These are phyloP conservation scores for Chaetomium tenue DNA, from an alignment of 495 filamentous ascomycete genomes.

Conservation along the genomic window DNA sequence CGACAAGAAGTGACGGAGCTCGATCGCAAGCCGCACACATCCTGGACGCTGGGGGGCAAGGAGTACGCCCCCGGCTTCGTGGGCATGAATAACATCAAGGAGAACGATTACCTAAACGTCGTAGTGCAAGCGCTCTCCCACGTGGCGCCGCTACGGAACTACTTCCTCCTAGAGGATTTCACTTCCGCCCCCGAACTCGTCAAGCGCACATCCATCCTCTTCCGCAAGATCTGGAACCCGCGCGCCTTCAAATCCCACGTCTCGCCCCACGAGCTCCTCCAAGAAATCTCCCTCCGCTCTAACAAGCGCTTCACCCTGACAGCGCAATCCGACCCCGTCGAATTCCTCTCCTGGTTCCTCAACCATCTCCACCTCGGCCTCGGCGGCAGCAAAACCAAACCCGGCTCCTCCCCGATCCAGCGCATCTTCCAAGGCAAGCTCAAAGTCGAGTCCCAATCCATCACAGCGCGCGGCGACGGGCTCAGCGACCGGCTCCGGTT, in stretches of 20 bases:
- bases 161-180: conserved; percentile 81
- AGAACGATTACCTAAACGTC: conserved; percentile 98
- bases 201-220: conserved; percentile 82
- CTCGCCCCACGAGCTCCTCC: conserved; percentile 93
- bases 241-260: conserved; percentile 96
- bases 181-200: conserved; percentile 54
- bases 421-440: conserved; percentile 89
- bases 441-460: conserved; percentile 88
- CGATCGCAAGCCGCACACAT: conserved; percentile 71
- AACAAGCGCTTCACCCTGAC: conserved; percentile 92
- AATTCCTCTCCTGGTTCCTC: conserved; percentile 95
- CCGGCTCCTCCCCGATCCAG: conserved; percentile 77
- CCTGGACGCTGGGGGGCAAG: conserved; percentile 75
- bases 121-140: conserved; percentile 92
- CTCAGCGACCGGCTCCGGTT: conserved; percentile 81
- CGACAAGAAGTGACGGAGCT: conserved; percentile 74
- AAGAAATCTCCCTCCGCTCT: conserved; percentile 86
- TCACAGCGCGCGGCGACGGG: conserved; percentile 86
- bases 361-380: conserved; percentile 91
- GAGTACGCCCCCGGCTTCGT: conserved; percentile 93
- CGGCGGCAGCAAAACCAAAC: conserved; percentile 84
- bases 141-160: conserved; percentile 86
- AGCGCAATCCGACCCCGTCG: conserved; percentile 88
- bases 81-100: conserved; percentile 99
- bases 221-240: conserved; percentile 98